A percentile compares a stretch with the other conserved stretches of the same genome.
Conservation (phyloP, 768 basidiomycete genomes). For the Panus rudis region DNA sequence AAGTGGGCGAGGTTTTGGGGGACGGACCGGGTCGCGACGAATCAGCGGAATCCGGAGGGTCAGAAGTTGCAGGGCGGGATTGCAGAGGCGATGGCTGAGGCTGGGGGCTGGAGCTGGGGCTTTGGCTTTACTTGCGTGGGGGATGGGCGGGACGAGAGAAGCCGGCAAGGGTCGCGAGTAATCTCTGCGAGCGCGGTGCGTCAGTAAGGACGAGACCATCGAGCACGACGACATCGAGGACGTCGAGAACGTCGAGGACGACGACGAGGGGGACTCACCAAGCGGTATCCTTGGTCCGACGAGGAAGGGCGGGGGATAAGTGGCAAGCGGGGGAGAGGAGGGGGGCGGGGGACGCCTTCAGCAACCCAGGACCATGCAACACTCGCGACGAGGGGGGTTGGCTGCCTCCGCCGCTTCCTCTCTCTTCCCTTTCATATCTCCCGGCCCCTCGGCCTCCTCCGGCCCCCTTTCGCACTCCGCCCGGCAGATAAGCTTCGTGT, state of each 20-base stretch:
- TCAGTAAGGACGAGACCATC: conserved; percentile 6
- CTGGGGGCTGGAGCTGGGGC: conserved; percentile 14
- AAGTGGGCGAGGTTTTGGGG: conserved; percentile 9
- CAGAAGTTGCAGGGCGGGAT: conserved; percentile 17
- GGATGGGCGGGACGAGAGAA: conserved; percentile 45
- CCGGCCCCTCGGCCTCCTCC: not conserved
- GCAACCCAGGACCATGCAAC: conserved; percentile 10
- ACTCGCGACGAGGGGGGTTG: not conserved
- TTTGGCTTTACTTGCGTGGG: conserved; percentile 12
- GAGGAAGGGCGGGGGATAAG: conserved; percentile 35
- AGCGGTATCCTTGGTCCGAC: conserved; percentile 49
- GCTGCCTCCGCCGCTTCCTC: not conserved
- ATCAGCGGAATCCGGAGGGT: conserved; percentile 43
- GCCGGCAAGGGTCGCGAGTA: conserved; percentile 94
- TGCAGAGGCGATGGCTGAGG: conserved; percentile 23
- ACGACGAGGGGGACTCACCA: conserved; percentile 29
- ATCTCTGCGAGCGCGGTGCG: conserved; percentile 30
- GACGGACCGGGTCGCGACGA: conserved; percentile 36
- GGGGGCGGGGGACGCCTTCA: conserved; percentile 15
- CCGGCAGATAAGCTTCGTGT: not conserved
- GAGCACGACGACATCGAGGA: conserved; percentile 1
- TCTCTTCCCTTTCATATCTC: not conserved
- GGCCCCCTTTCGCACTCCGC: not conserved
- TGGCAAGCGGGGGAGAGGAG: conserved; percentile 22
- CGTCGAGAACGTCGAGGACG: conserved; percentile 2